Conservation (phyloP, 139 green algal genomes). For the Coelastrella sp. region DNA sequence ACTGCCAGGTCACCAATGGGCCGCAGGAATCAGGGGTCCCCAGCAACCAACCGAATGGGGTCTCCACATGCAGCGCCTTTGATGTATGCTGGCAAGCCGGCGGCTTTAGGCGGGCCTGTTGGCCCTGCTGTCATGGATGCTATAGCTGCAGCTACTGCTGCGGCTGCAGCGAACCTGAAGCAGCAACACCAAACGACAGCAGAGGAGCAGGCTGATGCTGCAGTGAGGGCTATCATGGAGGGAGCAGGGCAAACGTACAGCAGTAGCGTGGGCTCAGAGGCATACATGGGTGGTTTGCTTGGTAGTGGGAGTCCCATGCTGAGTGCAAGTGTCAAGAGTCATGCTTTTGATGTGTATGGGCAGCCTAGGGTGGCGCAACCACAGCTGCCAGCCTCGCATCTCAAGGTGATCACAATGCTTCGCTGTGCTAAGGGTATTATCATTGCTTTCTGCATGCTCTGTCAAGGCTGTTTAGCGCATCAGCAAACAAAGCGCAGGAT, state of each 20-base stretch:
- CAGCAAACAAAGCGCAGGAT: too few species aligned
- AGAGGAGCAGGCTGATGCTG: background rate
- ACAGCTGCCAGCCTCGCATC: conserved; percentile 52
- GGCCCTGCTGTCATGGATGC: background rate
- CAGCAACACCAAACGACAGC: background rate
- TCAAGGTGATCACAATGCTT: background rate
- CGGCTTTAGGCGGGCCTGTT: background rate
- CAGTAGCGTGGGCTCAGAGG: conserved; percentile 22
- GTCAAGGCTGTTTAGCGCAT: too few species aligned
- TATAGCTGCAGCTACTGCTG: conserved; percentile 10
- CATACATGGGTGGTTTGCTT: too few species aligned
- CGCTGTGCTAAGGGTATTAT: too few species aligned
- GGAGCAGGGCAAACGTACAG: background rate
- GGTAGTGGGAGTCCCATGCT: background rate
- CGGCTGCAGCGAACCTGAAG: background rate
- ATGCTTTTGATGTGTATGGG: conserved; percentile 68
- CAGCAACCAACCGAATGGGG: background rate
- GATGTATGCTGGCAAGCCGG: conserved; percentile 31
- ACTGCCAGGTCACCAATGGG: background rate
- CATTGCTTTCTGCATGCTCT: too few species aligned
- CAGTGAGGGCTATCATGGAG: background rate
- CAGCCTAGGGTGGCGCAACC: conserved; percentile 53
- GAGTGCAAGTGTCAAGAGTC: conserved; percentile 38
- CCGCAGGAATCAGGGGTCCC: background rate
- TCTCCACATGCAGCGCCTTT: background rate